Conservation (phyloP, 148 eudicot genomes). For the Persicaria tinctoria region DNA sequence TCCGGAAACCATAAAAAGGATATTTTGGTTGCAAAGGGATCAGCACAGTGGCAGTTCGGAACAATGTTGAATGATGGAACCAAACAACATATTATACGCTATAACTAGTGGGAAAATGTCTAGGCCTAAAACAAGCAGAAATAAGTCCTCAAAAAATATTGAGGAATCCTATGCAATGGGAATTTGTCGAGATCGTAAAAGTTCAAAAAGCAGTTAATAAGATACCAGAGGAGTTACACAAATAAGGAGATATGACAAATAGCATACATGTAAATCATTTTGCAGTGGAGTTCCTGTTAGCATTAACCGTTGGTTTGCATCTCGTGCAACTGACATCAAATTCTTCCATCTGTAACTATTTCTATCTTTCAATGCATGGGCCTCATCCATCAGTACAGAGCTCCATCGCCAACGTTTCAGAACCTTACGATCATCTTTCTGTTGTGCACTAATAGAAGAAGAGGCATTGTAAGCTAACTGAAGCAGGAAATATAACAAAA, state of each 20-base stretch:
- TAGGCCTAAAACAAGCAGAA: neutral
- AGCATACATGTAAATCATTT: constrained; percentile 86
- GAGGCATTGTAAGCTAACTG: constrained; percentile 28
- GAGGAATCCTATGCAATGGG: neutral
- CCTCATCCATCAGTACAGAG: constrained; percentile 97
- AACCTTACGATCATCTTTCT: constrained; percentile 92
- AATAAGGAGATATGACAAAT: constrained; percentile 6
- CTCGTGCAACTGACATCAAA: constrained; percentile 81
- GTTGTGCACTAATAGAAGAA: constrained; percentile 66
- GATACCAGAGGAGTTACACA: neutral
- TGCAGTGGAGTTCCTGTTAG: constrained; percentile 98
- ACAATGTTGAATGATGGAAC: constrained; percentile 1
- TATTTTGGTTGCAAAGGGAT: neutral
- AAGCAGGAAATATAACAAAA: constrained; percentile 7
- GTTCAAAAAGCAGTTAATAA: neutral
- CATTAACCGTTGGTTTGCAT: constrained; percentile 91
- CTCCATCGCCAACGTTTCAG: constrained; percentile 93
- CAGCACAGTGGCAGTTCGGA: neutral
- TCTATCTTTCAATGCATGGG: constrained; percentile 95
- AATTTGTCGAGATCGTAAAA: neutral
- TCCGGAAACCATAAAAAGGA: constrained; percentile 7
- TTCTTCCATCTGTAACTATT: constrained; percentile 97
- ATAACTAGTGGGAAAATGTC: neutral
- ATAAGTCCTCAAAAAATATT: neutral
- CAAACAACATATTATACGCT: neutral